Percentiles rank a stretch among this genome's conserved stretches.
phyloP scores from a whole-genome alignment of 2,329 filamentous ascomycete genomes.

The Metarhizium humberi region DNA sequence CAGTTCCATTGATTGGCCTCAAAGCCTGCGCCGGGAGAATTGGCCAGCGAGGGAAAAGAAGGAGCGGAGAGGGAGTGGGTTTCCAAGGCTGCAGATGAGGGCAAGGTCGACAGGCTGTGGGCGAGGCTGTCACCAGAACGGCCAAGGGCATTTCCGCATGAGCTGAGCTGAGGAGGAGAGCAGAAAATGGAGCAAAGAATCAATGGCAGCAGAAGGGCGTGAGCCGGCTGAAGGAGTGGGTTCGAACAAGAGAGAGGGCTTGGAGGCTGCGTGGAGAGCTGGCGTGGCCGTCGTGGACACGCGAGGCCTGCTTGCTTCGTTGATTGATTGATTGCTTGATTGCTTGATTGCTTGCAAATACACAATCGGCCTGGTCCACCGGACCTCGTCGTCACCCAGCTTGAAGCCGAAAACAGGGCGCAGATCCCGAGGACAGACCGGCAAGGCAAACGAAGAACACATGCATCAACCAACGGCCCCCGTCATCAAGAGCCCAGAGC shows the following conservation, averaged over 20 bases:
- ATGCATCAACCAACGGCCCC: too few relatives aligned
- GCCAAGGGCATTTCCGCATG: background rate
- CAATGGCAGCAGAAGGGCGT: background rate
- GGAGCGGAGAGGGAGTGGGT: conserved; percentile 5
- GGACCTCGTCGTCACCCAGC: too few relatives aligned
- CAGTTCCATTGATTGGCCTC: conserved; percentile 6
- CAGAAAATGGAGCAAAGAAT: too few relatives aligned
- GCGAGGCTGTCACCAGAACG: background rate
- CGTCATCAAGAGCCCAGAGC: too few relatives aligned
- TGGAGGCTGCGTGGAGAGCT: background rate
- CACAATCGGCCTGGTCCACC: too few relatives aligned
- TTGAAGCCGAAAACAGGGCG: too few relatives aligned
- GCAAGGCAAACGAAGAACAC: too few relatives aligned
- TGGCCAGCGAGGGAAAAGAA: conserved; percentile 1
- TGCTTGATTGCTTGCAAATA: too few relatives aligned
- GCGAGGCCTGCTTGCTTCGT: too few relatives aligned
- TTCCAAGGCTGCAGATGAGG: conserved; percentile 4
- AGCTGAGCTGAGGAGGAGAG: background rate
- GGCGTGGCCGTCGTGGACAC: background rate
- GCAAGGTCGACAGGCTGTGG: background rate
- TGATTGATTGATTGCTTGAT: too few relatives aligned
- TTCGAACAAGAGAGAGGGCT: background rate
- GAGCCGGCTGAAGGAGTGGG: background rate
- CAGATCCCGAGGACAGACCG: too few relatives aligned
- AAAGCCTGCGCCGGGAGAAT: conserved; percentile 2